Evolutionary conservation across 768 basidiomycete species (phyloP).

Genomic region (Leccinum uliginosum): DNA sequence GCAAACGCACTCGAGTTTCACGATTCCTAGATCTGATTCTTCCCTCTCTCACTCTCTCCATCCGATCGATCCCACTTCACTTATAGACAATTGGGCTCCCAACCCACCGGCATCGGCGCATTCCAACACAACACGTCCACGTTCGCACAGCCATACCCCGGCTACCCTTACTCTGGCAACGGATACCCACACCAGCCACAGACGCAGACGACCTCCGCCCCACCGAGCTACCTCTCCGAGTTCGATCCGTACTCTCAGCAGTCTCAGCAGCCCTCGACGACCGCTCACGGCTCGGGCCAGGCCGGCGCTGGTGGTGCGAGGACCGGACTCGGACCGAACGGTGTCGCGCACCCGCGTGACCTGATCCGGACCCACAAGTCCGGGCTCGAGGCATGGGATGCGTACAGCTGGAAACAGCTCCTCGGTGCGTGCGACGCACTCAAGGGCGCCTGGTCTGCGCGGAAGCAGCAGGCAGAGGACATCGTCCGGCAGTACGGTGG

Average conservation of each 20-base stretch:
- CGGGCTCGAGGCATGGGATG: constrained; percentile 70
- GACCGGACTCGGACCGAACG: constrained; percentile 4
- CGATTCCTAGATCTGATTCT: constrained; percentile 1
- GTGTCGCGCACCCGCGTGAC: constrained; percentile 58
- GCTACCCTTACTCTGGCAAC: constrained; percentile 28
- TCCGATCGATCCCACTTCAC: not conserved
- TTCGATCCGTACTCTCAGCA: constrained; percentile 38
- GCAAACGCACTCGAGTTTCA: not conserved
- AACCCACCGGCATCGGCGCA: constrained; percentile 25
- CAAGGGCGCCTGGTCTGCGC: constrained; percentile 58
- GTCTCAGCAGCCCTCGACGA: not conserved
- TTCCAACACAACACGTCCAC: constrained; percentile 49
- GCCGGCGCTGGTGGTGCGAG: not conserved
- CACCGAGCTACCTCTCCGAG: constrained; percentile 31
- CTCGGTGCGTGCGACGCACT: constrained; percentile 58
- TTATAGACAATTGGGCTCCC: constrained; percentile 27
- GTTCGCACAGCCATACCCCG: constrained; percentile 50
- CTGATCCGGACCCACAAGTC: constrained; percentile 61
- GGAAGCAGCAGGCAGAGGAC: constrained; percentile 52
- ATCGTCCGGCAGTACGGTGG: constrained; percentile 42
- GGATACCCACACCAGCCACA: constrained; percentile 17
- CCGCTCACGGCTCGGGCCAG: not conserved
- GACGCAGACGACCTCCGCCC: constrained; percentile 12
- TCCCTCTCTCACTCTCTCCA: not conserved
- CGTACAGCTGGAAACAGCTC: constrained; percentile 68